Conservation (phyloP, 2,329 filamentous ascomycete species). For the Fonsecaea monophora region DNA sequence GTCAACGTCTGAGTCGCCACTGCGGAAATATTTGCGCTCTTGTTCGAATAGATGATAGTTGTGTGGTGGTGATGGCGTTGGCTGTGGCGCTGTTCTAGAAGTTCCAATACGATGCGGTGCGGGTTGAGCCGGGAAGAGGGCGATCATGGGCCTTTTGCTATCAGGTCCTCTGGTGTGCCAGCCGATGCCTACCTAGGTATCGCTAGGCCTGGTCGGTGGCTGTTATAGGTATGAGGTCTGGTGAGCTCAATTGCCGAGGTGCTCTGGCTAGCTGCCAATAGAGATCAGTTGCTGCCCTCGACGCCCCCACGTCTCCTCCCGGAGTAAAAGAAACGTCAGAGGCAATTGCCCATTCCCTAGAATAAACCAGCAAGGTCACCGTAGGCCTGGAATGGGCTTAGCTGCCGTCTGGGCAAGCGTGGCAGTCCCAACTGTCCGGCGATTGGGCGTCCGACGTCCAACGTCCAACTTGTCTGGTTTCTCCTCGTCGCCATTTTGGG, state of each 20-base stretch:
- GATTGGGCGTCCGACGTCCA: not conserved
- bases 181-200: not conserved
- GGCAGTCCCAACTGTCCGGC: not conserved
- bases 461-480: not conserved
- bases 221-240: no score
- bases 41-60: not conserved
- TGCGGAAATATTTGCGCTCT: constrained; percentile 1
- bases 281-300: not conserved
- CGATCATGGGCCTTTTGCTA: not conserved
- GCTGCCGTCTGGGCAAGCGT: not conserved
- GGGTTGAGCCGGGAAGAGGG: not conserved
- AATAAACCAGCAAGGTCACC: constrained; percentile 3
- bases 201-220: no score
- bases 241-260: no score
- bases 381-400: not conserved
- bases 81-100: not conserved
- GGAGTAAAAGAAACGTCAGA: not conserved
- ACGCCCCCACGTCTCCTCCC: not conserved
- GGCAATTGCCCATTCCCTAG: not conserved
- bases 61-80: not conserved
- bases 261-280: no score
- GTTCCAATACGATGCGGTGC: not conserved
- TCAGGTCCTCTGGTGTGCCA: not conserved
- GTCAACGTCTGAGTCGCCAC: not conserved
- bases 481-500: not conserved